Evolutionary conservation across 2,329 filamentous ascomycete species (phyloP), one percentile per base, ranked within the genome.

Genomic region (Fusarium hainanense): DNA sequence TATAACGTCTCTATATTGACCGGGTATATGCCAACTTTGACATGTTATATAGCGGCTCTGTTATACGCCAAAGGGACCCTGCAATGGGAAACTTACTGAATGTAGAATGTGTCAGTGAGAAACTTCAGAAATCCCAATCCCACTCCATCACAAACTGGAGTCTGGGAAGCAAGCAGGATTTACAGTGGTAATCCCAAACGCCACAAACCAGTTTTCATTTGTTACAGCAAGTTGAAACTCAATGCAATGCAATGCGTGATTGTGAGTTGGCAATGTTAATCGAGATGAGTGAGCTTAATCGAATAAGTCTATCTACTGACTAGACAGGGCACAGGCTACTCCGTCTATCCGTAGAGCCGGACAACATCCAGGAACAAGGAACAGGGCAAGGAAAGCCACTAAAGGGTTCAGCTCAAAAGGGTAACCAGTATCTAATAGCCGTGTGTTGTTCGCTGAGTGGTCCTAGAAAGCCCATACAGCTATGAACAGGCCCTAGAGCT

Each of bases 361-460:
- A 30, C 58, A 54, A 51, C 52, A 51, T 37, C 52, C 63, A 70
- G 64, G 64, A 69, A 64, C 64, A 71, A 65, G 63, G 64, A 62
- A 70, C 55, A 59, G 42, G 37, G 34, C 42, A 28, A 50, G 34
- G 34, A 21, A 25, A 25, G 23, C 25, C 32, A 41, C 43, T 54
- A 54, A 57, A 52, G 63, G 41, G 54, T 60, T 63, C 63, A 68
- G 64, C 55, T 61, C 58, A 58, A 56, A 43, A 59, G 69, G 43
- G 54, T 48, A 51, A n/a, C 64, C 67, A 71, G 41, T 58, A 56
- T 56, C 58, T 44, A 50, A 21, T 51, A 64, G 73, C 58, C 73
- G 73, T 75, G 71, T 75, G 73, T 75, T 75, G 64, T 60, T 51
- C 57, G 51, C 62, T 73, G 41, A 75, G 25, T 75, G 71, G 73